phyloP scores from a whole-genome alignment of 2,329 filamentous ascomycete genomes.

The Scedosporium aurantiacum region DNA sequence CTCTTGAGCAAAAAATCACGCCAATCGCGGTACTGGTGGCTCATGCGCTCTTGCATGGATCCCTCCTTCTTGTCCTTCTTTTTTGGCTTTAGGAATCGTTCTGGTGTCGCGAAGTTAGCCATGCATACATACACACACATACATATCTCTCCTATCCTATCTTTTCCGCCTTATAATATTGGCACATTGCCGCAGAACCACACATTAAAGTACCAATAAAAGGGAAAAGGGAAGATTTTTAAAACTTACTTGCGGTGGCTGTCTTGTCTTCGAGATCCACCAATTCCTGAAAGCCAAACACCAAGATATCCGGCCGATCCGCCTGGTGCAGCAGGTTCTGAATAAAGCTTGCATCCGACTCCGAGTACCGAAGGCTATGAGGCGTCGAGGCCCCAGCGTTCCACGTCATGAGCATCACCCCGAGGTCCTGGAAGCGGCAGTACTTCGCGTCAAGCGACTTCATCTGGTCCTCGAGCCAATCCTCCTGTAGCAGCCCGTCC shows the following conservation, averaged over 20 bases:
- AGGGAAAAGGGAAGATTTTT: not conserved
- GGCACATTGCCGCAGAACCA: too few species aligned
- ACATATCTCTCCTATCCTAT: too few species aligned
- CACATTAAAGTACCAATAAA: not conserved
- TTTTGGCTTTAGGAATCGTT: conserved; percentile 71
- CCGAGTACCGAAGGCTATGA: conserved; percentile 59
- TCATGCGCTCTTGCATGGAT: conserved; percentile 81
- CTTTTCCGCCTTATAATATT: too few species aligned
- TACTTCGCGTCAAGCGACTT: conserved; percentile 71
- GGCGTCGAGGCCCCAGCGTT: conserved; percentile 97
- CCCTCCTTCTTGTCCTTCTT: conserved; percentile 81
- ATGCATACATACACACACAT: too few species aligned
- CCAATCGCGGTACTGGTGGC: conserved; percentile 95
- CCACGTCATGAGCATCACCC: conserved; percentile 80
- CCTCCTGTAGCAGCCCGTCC: conserved; percentile 88
- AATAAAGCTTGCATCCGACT: conserved; percentile 66
- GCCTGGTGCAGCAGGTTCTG: conserved; percentile 66
- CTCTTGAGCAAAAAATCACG: conserved; percentile 75
- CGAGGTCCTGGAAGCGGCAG: conserved; percentile 75
- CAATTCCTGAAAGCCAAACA: conserved; percentile 98
- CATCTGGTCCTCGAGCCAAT: conserved; percentile 90
- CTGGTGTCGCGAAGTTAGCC: conserved; percentile 26
- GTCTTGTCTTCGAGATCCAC: conserved; percentile 97
- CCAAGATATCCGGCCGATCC: conserved; percentile 73
- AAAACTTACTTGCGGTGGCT: conserved; percentile 68